Evolutionary conservation across 495 filamentous ascomycete species (phyloP), one percentile per base, ranked within the genome.

Genomic region (Parmelia sp.): DNA sequence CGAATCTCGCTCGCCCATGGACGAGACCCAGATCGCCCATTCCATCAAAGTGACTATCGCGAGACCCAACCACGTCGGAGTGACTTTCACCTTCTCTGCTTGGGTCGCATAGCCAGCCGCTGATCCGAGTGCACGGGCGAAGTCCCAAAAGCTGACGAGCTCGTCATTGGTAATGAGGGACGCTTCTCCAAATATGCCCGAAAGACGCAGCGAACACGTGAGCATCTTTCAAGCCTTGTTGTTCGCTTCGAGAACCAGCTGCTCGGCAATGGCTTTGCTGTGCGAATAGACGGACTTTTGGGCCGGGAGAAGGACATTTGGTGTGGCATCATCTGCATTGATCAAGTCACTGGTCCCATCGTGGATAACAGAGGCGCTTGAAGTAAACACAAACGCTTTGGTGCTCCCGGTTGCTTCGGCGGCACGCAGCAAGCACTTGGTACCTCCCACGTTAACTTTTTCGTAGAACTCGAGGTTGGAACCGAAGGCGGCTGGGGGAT

Each of bases 301-400:
- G 19, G 27, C 29, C 45, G 71, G 69, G 51, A 60, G 62, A 9
- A 62, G 45, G 45, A 73, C 49, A 37, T 73, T 60, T 27, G 73
- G 71, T 57, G 47, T 57, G 33, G 58, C 60, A 40, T 76, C 73
- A 31, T 71, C 65, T 31, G 69, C 70, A 36, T 68, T 58, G 40
- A 66, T 29, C 29, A 76, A 60, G 60, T 74, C 65, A 36, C 62
- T 45, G 31, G 67, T 44, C 36, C 66, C 68, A 61, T 76, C 70
- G 61, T 75, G 72, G 31, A 76, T 66, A 21, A 76, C 70, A 23
- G 70, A 70, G 25, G 65, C 64, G 51, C 58, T 71, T 40, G 73
- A 73, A 44, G 79, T 82, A 66, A 75, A 76, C 62, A 81, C 69
- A 53, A 82, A 74, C 9, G 69, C 75, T 56, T 68, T 68, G n/a